Evolutionary conservation across 2,329 filamentous ascomycete species (phyloP).

Genomic region (Xylariaceae sp.): DNA sequence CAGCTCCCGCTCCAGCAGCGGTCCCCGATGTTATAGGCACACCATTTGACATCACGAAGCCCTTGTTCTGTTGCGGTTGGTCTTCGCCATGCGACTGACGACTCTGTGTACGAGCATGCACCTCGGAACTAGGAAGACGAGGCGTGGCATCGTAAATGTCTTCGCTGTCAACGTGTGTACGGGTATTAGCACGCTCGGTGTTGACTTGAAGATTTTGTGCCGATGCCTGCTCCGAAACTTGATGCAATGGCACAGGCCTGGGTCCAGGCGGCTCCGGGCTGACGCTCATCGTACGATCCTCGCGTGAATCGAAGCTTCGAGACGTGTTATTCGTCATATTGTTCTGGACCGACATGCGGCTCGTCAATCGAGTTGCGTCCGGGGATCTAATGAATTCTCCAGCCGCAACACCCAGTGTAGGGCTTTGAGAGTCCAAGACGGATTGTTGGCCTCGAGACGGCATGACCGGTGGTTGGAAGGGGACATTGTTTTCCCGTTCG

Average conservation of each 20-base stretch:
- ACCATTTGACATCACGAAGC: slow-evolving; percentile 6
- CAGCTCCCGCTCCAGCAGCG: slow-evolving; percentile 4
- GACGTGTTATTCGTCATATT: slow-evolving; percentile 12
- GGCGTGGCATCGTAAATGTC: slow-evolving; percentile 32
- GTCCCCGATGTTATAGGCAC: slow-evolving; percentile 1
- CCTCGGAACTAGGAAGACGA: slow-evolving; percentile 10
- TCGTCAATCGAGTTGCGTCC: slow-evolving; percentile 20
- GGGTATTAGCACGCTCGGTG: slow-evolving; percentile 24
- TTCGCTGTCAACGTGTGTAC: slow-evolving; percentile 14
- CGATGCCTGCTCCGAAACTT: slow-evolving; percentile 26
- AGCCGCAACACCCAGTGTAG: not conserved
- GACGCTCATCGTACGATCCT: slow-evolving; percentile 21
- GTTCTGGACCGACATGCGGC: slow-evolving; percentile 20
- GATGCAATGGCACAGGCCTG: slow-evolving; percentile 15
- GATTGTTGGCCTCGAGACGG: not conserved
- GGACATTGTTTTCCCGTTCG: not conserved
- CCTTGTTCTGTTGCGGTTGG: slow-evolving; percentile 20
- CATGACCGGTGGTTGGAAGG: slow-evolving; percentile 1
- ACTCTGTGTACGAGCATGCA: not conserved
- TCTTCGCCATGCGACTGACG: slow-evolving; percentile 17
- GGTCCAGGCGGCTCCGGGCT: slow-evolving; percentile 23
- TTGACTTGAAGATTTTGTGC: slow-evolving; percentile 26
- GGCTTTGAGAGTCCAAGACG: no score
- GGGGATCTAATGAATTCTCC: slow-evolving; percentile 5
- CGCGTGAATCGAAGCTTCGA: slow-evolving; percentile 18